Percentiles rank a stretch among this genome's conserved stretches.
These are phyloP conservation scores for Pneumocystis carinii DNA, from an alignment of 1,139 yeast genomes.

Conservation along the genomic window DNA sequence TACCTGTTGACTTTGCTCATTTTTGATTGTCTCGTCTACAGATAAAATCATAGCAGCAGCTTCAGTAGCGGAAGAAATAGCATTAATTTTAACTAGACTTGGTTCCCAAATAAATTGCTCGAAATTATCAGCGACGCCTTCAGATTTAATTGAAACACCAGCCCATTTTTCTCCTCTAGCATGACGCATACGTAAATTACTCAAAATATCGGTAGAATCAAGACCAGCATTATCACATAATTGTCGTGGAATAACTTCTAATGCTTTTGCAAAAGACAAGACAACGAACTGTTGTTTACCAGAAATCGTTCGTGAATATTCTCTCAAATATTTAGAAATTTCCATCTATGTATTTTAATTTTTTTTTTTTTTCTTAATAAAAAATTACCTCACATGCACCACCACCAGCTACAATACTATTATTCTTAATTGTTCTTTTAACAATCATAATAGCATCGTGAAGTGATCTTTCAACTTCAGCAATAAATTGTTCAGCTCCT, in stretches of 20 bases:
- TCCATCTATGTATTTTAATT: conserved; percentile 47
- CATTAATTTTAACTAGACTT: conserved; percentile 80
- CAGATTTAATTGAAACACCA: conserved; percentile 84
- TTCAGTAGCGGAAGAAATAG: conserved; percentile 93
- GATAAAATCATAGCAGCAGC: conserved; percentile 85
- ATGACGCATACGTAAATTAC: conserved; percentile 80
- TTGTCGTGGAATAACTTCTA: conserved; percentile 93
- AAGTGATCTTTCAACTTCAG: conserved; percentile 91
- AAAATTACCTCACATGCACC: conserved; percentile 61
- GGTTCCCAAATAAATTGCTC: conserved; percentile 95
- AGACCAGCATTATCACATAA: conserved; percentile 96
- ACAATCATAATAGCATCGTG: conserved; percentile 99
- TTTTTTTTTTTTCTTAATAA: neutral
- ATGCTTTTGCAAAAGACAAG: conserved; percentile 82
- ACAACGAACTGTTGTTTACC: conserved; percentile 92
- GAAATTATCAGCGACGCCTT: conserved; percentile 68
- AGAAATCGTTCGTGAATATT: conserved; percentile 70
- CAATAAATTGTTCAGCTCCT: conserved; percentile 96
- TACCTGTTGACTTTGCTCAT: conserved; percentile 38
- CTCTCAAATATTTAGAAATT: conserved; percentile 73
- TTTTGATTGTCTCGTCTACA: conserved; percentile 89
- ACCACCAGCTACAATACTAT: conserved; percentile 89
- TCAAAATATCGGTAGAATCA: conserved; percentile 84
- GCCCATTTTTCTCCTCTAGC: conserved; percentile 85
- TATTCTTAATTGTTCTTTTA: conserved; percentile 80